These are phyloP conservation scores for Rhizomucor miehei DNA, from an alignment of 371 early-diverging fungal species.

Conservation along the genomic window DNA sequence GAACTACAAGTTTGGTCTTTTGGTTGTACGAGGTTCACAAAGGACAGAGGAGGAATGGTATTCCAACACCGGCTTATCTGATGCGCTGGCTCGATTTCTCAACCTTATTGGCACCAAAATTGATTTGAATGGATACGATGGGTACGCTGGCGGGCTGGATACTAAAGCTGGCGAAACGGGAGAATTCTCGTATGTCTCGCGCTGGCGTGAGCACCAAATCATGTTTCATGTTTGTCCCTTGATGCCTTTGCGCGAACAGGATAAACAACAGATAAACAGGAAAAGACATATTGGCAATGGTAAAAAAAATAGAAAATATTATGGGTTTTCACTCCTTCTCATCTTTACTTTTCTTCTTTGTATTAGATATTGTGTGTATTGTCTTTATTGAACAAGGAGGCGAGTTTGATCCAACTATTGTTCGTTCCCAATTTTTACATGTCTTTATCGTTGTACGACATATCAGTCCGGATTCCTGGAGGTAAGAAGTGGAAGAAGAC, in stretches of 20 bases:
- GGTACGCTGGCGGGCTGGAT: conserved; percentile 83
- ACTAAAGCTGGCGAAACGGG: conserved; percentile 73
- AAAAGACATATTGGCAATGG: conserved; percentile 87
- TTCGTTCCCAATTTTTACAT: conserved; percentile 71
- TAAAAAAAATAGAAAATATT: conserved; percentile 66
- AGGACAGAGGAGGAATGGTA: conserved; percentile 77
- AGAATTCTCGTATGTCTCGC: conserved; percentile 66
- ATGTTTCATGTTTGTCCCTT: conserved; percentile 84
- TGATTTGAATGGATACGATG: conserved; percentile 69
- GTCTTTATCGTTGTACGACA: conserved; percentile 62
- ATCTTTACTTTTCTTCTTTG: no score
- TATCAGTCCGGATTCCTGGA: conserved; percentile 29
- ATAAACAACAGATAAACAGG: conserved; percentile 76
- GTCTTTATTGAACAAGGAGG: conserved; percentile 60
- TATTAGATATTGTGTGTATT: conserved; percentile 70
- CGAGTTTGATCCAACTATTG: conserved; percentile 59
- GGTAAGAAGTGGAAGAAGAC: conserved; percentile 15
- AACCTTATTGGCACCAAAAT: conserved; percentile 71
- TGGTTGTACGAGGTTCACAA: conserved; percentile 62
- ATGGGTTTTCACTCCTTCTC: conserved; percentile 34
- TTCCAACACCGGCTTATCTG: conserved; percentile 60
- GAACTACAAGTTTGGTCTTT: conserved; percentile 80
- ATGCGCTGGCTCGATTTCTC: conserved; percentile 61
- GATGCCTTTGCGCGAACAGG: conserved; percentile 66
- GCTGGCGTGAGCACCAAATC: conserved; percentile 75